Percentiles rank a stretch among this genome's conserved stretches.
Evolutionary conservation across 2,329 filamentous ascomycete genomes (phyloP).

Genomic region (Diplocarpon mali): DNA sequence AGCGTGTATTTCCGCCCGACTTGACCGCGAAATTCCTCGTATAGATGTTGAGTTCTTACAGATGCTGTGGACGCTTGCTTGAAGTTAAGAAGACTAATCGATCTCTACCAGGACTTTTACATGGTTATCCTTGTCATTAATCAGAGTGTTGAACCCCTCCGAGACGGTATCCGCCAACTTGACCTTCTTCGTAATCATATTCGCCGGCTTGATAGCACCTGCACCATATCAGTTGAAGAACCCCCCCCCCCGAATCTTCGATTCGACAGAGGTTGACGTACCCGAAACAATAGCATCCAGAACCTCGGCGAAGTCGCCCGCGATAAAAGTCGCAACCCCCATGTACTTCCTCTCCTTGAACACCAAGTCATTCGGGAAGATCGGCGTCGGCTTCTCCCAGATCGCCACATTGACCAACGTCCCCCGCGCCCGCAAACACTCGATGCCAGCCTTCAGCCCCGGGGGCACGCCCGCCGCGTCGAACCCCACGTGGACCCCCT

Average conservation of each 20-base stretch:
- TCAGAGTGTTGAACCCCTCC: constrained; percentile 3
- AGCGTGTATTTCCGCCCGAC: no score
- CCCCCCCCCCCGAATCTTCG: background rate
- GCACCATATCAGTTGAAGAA: background rate
- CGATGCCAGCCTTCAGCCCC: constrained; percentile 37
- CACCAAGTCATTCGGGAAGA: constrained; percentile 39
- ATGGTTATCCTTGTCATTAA: constrained; percentile 4
- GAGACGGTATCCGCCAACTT: constrained; percentile 1
- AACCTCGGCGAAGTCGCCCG: constrained; percentile 45
- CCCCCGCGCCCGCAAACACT: constrained; percentile 37
- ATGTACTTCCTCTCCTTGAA: constrained; percentile 42
- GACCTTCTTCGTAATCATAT: constrained; percentile 4
- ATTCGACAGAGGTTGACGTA: constrained; percentile 6
- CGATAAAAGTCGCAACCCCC: constrained; percentile 39
- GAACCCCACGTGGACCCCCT: constrained; percentile 39
- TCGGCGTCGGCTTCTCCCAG: constrained; percentile 40
- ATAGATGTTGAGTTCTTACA: no score
- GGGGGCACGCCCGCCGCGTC: constrained; percentile 42
- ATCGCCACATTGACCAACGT: constrained; percentile 45
- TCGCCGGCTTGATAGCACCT: constrained; percentile 2
- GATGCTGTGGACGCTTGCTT: no score
- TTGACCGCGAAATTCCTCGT: no score
- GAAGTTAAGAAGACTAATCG: background rate
- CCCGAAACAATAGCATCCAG: constrained; percentile 35
- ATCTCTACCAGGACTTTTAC: constrained; percentile 4